Evolutionary conservation across 2,329 filamentous ascomycete genomes (phyloP).

Genomic region (Aspergillus oerlinghausenensis): DNA sequence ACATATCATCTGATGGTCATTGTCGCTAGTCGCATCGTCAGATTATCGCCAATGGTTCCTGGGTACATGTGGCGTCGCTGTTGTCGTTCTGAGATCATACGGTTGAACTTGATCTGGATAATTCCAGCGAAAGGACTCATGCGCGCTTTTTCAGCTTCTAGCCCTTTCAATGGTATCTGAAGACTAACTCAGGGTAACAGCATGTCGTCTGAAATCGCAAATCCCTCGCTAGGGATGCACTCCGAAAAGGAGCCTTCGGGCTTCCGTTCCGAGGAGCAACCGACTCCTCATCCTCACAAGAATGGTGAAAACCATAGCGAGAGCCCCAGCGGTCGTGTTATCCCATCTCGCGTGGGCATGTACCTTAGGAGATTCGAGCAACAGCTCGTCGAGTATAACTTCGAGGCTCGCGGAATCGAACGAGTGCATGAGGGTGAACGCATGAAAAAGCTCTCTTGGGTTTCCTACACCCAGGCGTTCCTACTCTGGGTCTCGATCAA

Average conservation of each 20-base stretch:
- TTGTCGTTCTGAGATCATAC: conserved; percentile 41
- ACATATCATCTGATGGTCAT: not conserved
- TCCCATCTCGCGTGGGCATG: conserved; percentile 24
- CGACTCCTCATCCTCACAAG: conserved; percentile 12
- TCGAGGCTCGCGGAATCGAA: conserved; percentile 58
- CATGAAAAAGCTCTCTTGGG: conserved; percentile 45
- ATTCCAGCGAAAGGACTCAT: conserved; percentile 45
- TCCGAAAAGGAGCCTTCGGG: conserved; percentile 19
- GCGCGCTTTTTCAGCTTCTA: conserved; percentile 24
- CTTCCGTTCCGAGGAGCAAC: conserved; percentile 8
- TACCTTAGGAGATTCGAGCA: conserved; percentile 35
- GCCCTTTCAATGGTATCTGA: not conserved
- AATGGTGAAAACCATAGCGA: conserved; percentile 11
- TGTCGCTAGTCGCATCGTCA: not conserved
- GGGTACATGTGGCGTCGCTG: conserved; percentile 4
- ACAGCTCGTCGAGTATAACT: conserved; percentile 39
- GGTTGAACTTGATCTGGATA: conserved; percentile 45
- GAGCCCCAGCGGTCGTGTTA: conserved; percentile 8
- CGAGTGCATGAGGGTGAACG: conserved; percentile 54
- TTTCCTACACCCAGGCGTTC: conserved; percentile 54
- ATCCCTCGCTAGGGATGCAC: conserved; percentile 24
- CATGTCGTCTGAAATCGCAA: conserved; percentile 29
- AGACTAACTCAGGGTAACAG: conserved; percentile 24
- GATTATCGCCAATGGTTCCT: not conserved
- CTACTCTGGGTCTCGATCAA: conserved; percentile 61